These are phyloP conservation scores for Astrothelium macrocarpum DNA, from an alignment of 495 filamentous ascomycete genomes.

Conservation along the genomic window DNA sequence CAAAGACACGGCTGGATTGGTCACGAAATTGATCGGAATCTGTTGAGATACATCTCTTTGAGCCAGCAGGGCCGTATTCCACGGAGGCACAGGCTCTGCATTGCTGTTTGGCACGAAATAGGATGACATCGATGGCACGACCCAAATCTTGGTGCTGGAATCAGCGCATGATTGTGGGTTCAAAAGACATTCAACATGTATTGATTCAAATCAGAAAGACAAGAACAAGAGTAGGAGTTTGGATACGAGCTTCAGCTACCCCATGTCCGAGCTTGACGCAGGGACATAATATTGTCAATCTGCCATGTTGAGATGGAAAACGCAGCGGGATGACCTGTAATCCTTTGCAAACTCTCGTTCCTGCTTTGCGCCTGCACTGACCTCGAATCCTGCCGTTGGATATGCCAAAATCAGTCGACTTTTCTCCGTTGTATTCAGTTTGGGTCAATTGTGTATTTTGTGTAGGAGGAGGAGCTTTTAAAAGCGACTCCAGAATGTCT, in stretches of 20 bases:
- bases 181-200: neutral
- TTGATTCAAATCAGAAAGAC: neutral
- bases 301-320: neutral
- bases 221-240: no score
- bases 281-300: neutral
- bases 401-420: no score
- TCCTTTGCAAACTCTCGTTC: no score
- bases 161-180: neutral
- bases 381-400: no score
- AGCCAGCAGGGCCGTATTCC: slow-evolving; percentile 25
- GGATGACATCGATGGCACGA: slow-evolving; percentile 1
- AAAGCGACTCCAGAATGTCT: no score
- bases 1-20: slow-evolving; percentile 44
- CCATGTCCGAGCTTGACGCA: neutral
- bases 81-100: slow-evolving; percentile 3
- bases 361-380: no score
- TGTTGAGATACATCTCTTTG: slow-evolving; percentile 51
- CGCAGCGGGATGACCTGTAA: neutral
- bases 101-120: slow-evolving; percentile 1
- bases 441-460: no score
- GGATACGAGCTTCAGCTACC: no score
- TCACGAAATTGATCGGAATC: slow-evolving; percentile 54
- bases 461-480: no score
- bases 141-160: no score
- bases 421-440: no score